Base-by-base conservation (phyloP, 164 flowering plant species). In the Aristolochia californica region DNA sequence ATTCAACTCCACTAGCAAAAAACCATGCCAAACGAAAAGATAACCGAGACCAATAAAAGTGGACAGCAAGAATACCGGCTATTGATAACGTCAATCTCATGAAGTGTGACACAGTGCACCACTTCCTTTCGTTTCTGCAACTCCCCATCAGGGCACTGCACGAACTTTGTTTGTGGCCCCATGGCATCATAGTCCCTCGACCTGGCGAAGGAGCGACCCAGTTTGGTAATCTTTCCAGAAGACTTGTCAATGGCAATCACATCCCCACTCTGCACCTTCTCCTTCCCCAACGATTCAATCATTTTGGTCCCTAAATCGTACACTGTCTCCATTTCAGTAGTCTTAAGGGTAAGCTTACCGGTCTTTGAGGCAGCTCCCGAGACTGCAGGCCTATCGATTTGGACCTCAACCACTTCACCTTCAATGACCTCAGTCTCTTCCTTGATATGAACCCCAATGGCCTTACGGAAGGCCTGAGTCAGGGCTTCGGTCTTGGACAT, bases 121-220 rank as follows among this genome's bases (percentile, higher is more conserved):
- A 88, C 86, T 75, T 88, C 98, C 76, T 88, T 93, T 73, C 98
- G 70, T 82, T 93, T 93, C 94, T 93, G 98, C 78, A 93, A 62
- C 85, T 93, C 98, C 45, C 98, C 98, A 59, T 89, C 97, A 0
- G 98, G 98, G 65, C 96, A 93, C 61, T 93, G 97, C 58, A 93
- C 89, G 47, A 93, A 93, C 82, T 89, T 93, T 2, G 86, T 83
- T 65, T 82, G 87, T 0, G 91, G 84, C 0, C 98, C 96, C 80
- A 93, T 73, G 1, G 97, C 96, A 66, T 93, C 98, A 15, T 83
- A 88, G 57, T 93, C 98, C 72, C 94, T 77, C 1, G 88, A 78
- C 84, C 98, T 67, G 26, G 94, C 63, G 61, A 87, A 88, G 7
- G 94, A 85, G 66, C 98, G 74, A 28, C 97, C 98, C 0, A 93